Evolutionary conservation across 371 early-diverging fungal species (phyloP).

Genomic region (Fennellomyces sp.): DNA sequence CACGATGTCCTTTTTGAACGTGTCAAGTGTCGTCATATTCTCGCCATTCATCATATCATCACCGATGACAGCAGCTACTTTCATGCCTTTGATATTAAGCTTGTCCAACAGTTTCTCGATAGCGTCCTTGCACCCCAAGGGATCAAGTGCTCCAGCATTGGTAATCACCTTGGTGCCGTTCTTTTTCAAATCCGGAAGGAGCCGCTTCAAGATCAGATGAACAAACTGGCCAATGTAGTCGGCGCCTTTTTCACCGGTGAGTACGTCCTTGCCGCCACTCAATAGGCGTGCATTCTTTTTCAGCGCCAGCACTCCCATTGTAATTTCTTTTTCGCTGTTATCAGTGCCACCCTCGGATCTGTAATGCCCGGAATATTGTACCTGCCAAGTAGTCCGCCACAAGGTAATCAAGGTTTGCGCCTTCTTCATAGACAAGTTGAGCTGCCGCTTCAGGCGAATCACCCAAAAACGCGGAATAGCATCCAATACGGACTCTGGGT

Average conservation of each 20-base stretch:
- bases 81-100: slow-evolving; percentile 38
- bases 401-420: slow-evolving; percentile 69
- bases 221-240: slow-evolving; percentile 67
- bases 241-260: slow-evolving; percentile 39
- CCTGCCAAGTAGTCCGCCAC: slow-evolving; percentile 71
- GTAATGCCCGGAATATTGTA: too few relatives aligned
- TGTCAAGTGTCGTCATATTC: slow-evolving; percentile 20
- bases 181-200: slow-evolving; percentile 55
- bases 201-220: slow-evolving; percentile 47
- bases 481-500: slow-evolving; percentile 64
- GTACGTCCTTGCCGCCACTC: slow-evolving; percentile 33
- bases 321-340: slow-evolving; percentile 52
- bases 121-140: slow-evolving; percentile 64
- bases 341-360: too few relatives aligned
- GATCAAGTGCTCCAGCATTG: slow-evolving; percentile 78
- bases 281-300: slow-evolving; percentile 38
- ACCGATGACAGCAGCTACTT: slow-evolving; percentile 74
- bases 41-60: slow-evolving; percentile 56
- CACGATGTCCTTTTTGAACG: slow-evolving; percentile 37
- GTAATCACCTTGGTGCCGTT: slow-evolving; percentile 70
- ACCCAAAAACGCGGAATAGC: slow-evolving; percentile 74
- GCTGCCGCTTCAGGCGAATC: slow-evolving; percentile 70
- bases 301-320: slow-evolving; percentile 70
- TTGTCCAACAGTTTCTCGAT: slow-evolving; percentile 61
- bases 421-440: slow-evolving; percentile 69